Evolutionary conservation across 2,329 filamentous ascomycete genomes (phyloP), one percentile per base, ranked within the genome.

Genomic region (Epichloe bromicola): DNA sequence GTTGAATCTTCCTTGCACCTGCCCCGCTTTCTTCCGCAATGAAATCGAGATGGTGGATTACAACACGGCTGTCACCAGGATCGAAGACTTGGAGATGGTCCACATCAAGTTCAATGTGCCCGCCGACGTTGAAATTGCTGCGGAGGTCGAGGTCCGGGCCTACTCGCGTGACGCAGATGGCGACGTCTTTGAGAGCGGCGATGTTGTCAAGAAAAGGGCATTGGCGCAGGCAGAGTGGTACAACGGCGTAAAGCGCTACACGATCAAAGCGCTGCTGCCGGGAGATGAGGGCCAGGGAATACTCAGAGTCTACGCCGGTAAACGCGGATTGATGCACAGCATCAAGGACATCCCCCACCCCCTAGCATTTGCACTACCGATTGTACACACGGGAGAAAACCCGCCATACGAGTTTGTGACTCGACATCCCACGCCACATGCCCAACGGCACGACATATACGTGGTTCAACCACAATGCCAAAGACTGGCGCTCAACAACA

Each of bases 381-480:
- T 98, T 48, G 79, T 88, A 38, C 93, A 98, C 67, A 85, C 82
- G 0, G 93, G 93, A 53, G 86, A 91, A 59, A 98, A 98, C 63
- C 93, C 93, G 3, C 80, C 87, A 0, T 98, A 95, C 66, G 88
- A 95, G 53, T 98, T 97, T 67, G 77, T 96, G 44, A 85, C 85
- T 39, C 82, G 93, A 4, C 93, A 98, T 65, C 94, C 94, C 7
- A 98, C 93, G 3, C 93, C 93, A 8, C 93, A 98, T 65, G 93
- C 93, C n/a, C 89, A 95, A 63, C 82, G 91, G 41, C 90, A 98
- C 66, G 93, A 98, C 64, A 83, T 98, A 53, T 98, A 98, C 66
- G 87, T 98, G 56, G 87, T 90, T 43, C 93, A 97, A 63, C 93
- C 94, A 1, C 94, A 98, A 67, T 98, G 93, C 65, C 79, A 85